Base-by-base conservation (phyloP, 306 rosid species). In the Senna siamea region DNA sequence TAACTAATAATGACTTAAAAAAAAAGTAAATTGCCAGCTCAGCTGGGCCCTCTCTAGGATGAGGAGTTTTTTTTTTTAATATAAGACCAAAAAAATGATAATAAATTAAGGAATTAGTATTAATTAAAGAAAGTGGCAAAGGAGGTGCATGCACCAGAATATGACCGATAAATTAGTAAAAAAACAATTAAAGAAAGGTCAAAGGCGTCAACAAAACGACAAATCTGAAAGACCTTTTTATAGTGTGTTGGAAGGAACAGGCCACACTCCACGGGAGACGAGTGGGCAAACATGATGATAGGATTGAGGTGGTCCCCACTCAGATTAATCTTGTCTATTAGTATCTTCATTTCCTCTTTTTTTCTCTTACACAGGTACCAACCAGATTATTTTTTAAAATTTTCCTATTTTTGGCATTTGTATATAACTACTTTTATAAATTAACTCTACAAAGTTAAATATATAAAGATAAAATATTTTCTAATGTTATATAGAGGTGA, bases 101-200 rank as follows among this genome's bases (percentile, higher is more conserved):
- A 13, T 13, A 19, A 34, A 4, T 1, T n/a, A 60, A 15, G 13
- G 7, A 14, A 61, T 30, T 32, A 14, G 11, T 15, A 62, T 37
- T 62, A 62, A 37, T 4, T 38, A 62, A 62, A 5, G 30, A 22
- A 0, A 6, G 23, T 1, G 2, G 9, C 7, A 43, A 22, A 18
- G 30, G 9, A 38, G 68, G 43, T 62, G 50, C 68, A 62, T 62
- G 68, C 22, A 62, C 66, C 68, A 38, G 68, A 62, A 62, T 38
- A 37, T 4, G 66, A 26, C 26, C 14, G 28, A 15, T 60, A 8
- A 35, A 61, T 17, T 62, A 17, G 47, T 26, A n/a, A 59, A n/a
- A 44, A 37, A 37, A 37, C 8, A 37, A 37, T 4, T 10, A 34
- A 59, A 14, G 15, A 4, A 8, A 0, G 7, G 4, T n/a, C 3